Percentiles rank a stretch among this genome's conserved stretches.
Conservation (phyloP, 2,329 filamentous ascomycete species). For the Colletotrichum sp. region DNA sequence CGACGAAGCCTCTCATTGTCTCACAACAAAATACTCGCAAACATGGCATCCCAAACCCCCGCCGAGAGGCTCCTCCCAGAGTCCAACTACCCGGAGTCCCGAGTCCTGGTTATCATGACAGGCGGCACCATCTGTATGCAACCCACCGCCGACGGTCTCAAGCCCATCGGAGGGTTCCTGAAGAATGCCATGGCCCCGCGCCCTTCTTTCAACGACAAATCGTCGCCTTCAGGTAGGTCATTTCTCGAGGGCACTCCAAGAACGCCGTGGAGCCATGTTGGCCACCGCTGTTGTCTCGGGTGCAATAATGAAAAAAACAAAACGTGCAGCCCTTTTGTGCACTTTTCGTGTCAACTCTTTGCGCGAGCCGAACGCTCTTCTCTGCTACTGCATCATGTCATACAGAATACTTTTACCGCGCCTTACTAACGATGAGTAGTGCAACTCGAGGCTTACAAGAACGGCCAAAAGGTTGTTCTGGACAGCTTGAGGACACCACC, state of each 20-base stretch:
- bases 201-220: constrained; percentile 84
- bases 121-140: constrained; percentile 93
- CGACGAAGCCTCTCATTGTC: background rate
- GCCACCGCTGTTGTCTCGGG: background rate
- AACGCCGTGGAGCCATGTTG: background rate
- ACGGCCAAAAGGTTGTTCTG: constrained; percentile 56
- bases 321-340: background rate
- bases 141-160: constrained; percentile 77
- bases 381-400: background rate
- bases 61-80: constrained; percentile 11
- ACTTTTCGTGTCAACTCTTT: background rate
- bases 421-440: constrained; percentile 34
- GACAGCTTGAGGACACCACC: constrained; percentile 79
- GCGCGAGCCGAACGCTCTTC: background rate
- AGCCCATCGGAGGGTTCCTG: constrained; percentile 82
- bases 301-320: background rate
- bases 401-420: background rate
- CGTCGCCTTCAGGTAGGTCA: constrained; percentile 50
- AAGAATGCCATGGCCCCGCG: constrained; percentile 82
- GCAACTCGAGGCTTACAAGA: constrained; percentile 55
- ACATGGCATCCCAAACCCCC: constrained; percentile 7
- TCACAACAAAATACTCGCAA: background rate
- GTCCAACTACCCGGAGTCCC: constrained; percentile 67
- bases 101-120: constrained; percentile 89
- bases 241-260: background rate